Base-by-base conservation (phyloP, 345 rosid genomes). In the Garcia nutans region DNA sequence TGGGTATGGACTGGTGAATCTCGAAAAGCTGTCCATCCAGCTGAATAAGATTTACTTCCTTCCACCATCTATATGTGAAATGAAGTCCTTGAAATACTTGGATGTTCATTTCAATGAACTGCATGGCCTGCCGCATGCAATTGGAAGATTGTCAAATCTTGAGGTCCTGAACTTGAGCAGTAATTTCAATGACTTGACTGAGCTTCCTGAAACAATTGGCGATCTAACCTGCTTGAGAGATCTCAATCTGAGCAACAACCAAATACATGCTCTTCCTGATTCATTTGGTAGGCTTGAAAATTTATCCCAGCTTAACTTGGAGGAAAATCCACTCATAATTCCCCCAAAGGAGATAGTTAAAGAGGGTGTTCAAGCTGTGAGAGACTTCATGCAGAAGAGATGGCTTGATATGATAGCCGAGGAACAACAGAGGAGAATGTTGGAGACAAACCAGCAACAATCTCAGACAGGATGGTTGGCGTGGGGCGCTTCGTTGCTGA, bases 21-120 rank as follows among this genome's bases (percentile, higher is more conserved):
- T 79, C 7, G 78, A 70, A 56, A 74, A 55, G 71, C 72, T 79
- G 44, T 79, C 72, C 4, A 56, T 79, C 58, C 75, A 69, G 62
- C 67, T 79, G 75, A 79, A 79, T 42, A 79, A 79, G 75, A 79
- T 79, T 47, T 49, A 33, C 26, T 31, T 70, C 41, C 78, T 79
- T 15, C 78, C 82, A 7, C 37, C 70, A 44, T 69, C 75, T 41
- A 54, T 79, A 16, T 70, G 78, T 44, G 82, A 74, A n/a, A 70
- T 79, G 75, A 79, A 79, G 70, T 74, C 82, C n/a, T 33, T 74
- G 75, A 79, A 65, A 63, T 70, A 63, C 62, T 74, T 79, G 78
- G 82, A 79, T 74, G 75, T 33, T 52, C 78, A 79, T 70, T 75
- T 74, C 59, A 79, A 70, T 58, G 68, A 74, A 71, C 77, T 79